Evolutionary conservation across 192 early-diverging fungal species (phyloP), one percentile per base, ranked within the genome.

Genomic region (Coemansia pectinata): DNA sequence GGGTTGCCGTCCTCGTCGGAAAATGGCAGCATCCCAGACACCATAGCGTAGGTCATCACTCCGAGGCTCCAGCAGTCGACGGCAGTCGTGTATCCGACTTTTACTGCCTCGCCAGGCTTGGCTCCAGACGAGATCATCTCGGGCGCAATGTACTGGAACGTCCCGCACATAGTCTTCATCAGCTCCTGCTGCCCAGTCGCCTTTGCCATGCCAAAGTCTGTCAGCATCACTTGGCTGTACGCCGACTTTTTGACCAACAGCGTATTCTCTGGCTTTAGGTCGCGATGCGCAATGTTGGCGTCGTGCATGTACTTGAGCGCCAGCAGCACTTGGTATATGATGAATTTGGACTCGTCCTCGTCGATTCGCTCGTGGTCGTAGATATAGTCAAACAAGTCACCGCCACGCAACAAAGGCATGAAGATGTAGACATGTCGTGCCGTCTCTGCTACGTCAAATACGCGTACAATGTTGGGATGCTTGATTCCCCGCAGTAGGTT

Each of bases 111-210:
- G n/a, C 77, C 79, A 5, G 74, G 75, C 39, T 71, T 61, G 14
- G 61, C 67, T 1, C 73, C 65, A 8, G 73, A 36, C 10, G 70
- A 57, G 38, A 93, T 87, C 63, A 94, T 89, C 74, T 94, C 93
- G 36, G 93, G 93, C 27, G 93, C 93, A 85, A 85, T 90, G 68
- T 92, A 92, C 66, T 89, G 84, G 47, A 92, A 91, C 8, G 94
- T 96, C 0, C 94, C 94, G 73, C 95, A 96, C 77, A 94, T 92
- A 17, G 95, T 96, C 66, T 84, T 90, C 93, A 96, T 92, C 12
- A 90, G 84, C 67, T 86, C 79, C 40, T 88, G 83, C 42, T 89
- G 86, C n/a, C 85, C 88, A 25, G 91, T 85, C 27, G 92, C 90
- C 67, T 91, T 91, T 48, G 95, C 94, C 81, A 96, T 86, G 12